Evolutionary conservation across 2,329 filamentous ascomycete genomes (phyloP), one percentile per base, ranked within the genome.

Genomic region (Paramyrothecium sp.): DNA sequence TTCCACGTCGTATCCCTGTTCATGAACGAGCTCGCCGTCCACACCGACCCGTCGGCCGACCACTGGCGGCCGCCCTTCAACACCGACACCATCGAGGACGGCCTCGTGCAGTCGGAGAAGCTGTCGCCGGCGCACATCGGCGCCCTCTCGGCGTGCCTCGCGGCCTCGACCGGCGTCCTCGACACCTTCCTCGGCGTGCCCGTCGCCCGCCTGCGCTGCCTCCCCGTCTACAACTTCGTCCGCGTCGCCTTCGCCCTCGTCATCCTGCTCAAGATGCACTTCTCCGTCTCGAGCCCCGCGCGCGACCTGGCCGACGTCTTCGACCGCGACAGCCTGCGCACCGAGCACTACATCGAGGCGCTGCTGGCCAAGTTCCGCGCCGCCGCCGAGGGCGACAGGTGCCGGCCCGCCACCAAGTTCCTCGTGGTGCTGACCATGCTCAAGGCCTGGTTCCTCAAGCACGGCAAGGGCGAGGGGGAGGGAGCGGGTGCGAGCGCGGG

Each of bases 21-120:
- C 68, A 87, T 92, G 76, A 88, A 93, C 69, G 90, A 93, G 71
- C 84, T 90, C 55, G 86, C 84, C 3, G 83, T 93, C 61, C 87
- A 91, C 61, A 78, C 83, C 10, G 85, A 89, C 56, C 78, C 76
- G 20, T 77, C 85, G 8, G 81, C 57, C 10, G 86, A 90, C 54
- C 81, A 84, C 60, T 76, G 83, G 64, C 74, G 67, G 58, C 75
- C 75, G 20, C 77, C 77, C 8, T 77, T 77, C 65, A 78, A 75
- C 67, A 72, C 76, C n/a, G 76, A 78, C 10, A 70, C 75, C 50
- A 67, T 81, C 30, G 72, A 75, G 21, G 73, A 78, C 54, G 74
- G 75, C 33, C 70, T 81, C 52, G 66, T 77, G 26, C 67, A 67
- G 57, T 73, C 69, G 57, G 75, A 79, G 65, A 67, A 73, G 47